Conservation (phyloP, 345 rosid species). For the Physaria fendleri region DNA sequence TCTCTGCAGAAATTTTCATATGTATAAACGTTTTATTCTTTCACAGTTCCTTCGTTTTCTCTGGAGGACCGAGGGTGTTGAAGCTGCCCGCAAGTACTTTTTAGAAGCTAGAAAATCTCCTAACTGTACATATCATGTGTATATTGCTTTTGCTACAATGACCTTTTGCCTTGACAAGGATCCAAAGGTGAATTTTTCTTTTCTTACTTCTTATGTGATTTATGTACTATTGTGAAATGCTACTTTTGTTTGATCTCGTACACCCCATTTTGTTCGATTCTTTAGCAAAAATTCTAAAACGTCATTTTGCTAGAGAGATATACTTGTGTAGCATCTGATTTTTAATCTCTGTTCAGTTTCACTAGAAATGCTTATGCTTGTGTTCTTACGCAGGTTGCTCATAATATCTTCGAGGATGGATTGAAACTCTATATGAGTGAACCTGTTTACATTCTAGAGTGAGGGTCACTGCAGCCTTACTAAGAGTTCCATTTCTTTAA, state of each 20-base stretch:
- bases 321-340: background rate
- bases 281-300: background rate
- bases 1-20: slow-evolving; percentile 3
- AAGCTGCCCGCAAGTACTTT: slow-evolving; percentile 94
- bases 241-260: background rate
- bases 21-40: slow-evolving; percentile 15
- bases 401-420: slow-evolving; percentile 89
- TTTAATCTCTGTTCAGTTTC: background rate
- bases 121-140: slow-evolving; percentile 79
- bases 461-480: slow-evolving; percentile 30
- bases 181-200: slow-evolving; percentile 57
- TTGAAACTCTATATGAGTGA: slow-evolving; percentile 86
- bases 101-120: slow-evolving; percentile 83
- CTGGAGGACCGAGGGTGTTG: slow-evolving; percentile 86
- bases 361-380: background rate
- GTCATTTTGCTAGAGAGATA: background rate
- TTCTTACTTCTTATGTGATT: slow-evolving; percentile 9
- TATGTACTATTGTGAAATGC: background rate
- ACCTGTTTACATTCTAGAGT: slow-evolving; percentile 90
- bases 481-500: background rate
- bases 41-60: slow-evolving; percentile 82
- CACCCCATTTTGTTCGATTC: background rate
- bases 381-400: slow-evolving; percentile 65
- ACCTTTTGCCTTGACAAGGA: slow-evolving; percentile 90
- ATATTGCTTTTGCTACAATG: slow-evolving; percentile 85